Conservation (phyloP, 306 rosid genomes). For the Castanea sativa region DNA sequence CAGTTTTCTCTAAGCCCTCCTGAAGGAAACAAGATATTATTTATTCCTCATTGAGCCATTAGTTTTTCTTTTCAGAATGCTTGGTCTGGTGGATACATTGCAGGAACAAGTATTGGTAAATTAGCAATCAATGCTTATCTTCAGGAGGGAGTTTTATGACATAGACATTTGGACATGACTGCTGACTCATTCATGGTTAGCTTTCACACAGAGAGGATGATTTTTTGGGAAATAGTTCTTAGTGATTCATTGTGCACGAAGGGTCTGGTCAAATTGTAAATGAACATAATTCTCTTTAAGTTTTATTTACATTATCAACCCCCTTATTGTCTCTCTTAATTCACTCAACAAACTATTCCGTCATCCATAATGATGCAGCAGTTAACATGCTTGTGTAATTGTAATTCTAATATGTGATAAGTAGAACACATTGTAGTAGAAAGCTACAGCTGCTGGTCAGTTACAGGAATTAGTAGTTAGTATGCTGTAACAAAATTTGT, state of each 20-base stretch:
- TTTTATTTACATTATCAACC: neutral
- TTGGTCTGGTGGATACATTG: conserved; percentile 86
- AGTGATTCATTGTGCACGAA: neutral
- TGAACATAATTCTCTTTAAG: neutral
- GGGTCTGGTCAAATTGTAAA: neutral
- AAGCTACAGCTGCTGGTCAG: no score
- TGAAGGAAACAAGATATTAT: neutral
- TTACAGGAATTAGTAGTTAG: no score
- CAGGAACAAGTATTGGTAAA: conserved; percentile 74
- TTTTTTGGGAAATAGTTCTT: no score
- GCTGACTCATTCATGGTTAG: neutral
- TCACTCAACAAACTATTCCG: neutral
- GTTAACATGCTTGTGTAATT: no score
- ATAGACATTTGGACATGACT: neutral
- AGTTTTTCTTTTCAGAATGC: conserved; percentile 57
- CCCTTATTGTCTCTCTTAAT: neutral
- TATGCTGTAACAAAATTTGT: no score
- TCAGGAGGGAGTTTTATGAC: neutral
- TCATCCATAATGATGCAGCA: neutral
- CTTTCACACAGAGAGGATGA: neutral
- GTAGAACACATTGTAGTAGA: no score
- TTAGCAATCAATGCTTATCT: conserved; percentile 29
- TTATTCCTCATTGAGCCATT: neutral
- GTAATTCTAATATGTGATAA: no score
- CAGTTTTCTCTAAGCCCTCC: neutral